Base-by-base conservation (phyloP, 2,329 filamentous ascomycete genomes). In the Ascochyta lentis region DNA sequence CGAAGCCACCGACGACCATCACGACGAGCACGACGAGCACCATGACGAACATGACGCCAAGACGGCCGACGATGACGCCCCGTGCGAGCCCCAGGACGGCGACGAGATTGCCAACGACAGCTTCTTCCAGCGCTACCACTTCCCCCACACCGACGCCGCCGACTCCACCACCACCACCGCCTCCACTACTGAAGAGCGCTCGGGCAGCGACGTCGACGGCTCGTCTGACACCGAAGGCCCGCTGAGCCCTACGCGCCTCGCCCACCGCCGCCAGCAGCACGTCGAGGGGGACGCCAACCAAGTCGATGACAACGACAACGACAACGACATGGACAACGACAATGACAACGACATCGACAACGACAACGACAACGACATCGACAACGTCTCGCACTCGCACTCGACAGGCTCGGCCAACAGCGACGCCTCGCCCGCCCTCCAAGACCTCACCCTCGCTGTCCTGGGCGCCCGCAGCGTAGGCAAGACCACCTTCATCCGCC, bases 21-120 rank as follows among this genome's bases (percentile, higher is more conserved):
- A 6, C 6, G 24, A 26, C 24, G 24, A 26, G 24, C 7, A 5
- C 24, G 7, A 26, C 45, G 47, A 59, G n/a, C 55, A 37, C 50
- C 50, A 15, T 19, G 34, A 31, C 3, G 29, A 13, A 10, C 29
- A 31, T 31, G 29, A 31, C 12, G 29, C 5, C 29, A 10, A 31
- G 8, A 9, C 4, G 8, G 8, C 3, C 27, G 8, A 10, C 10
- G 27, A 4, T 9, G 19, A 15, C 16, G 59, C 58, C 43, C 84
- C 84, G n/a, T 2, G 86, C 89, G n/a, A 89, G 83, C 87, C 90
- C 88, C 66, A 61, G 46, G 74, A 73, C 39, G 71, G 68, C 63
- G 71, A 73, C 26, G 72, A 75, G 52, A 76, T 77, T 38, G 66
- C 70, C 24, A 64, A 65, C 60, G 76, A 78, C 51, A 69, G 72